A percentile compares a stretch with the other conserved stretches of the same genome.
phyloP scores from a whole-genome alignment of 352 stramenopile genomes.

The Globisporangium orthogonon region DNA sequence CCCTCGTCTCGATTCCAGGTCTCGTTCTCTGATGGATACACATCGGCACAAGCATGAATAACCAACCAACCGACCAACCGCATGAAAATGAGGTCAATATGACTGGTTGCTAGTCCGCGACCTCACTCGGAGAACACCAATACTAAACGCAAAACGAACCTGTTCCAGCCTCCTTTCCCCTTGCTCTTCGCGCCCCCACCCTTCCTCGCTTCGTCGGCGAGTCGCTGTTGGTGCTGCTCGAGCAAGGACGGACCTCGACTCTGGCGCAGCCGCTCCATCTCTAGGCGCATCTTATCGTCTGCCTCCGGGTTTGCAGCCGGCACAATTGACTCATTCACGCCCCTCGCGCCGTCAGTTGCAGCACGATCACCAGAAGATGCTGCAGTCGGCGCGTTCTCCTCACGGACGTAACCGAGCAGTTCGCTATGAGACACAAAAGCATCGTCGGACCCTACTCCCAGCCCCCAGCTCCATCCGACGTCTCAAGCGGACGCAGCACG shows the following conservation, averaged over 20 bases:
- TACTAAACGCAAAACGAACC: slow-evolving; percentile 20
- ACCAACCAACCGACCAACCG: background rate
- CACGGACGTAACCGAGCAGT: slow-evolving; percentile 71
- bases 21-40: slow-evolving; percentile 41
- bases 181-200: slow-evolving; percentile 10
- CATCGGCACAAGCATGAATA: background rate
- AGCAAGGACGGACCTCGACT: slow-evolving; percentile 62
- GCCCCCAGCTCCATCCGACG: too few species aligned
- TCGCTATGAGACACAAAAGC: slow-evolving; percentile 29
- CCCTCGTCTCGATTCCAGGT: slow-evolving; percentile 47
- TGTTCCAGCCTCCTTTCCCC: slow-evolving; percentile 41
- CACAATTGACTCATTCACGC: slow-evolving; percentile 64
- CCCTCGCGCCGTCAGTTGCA: slow-evolving; percentile 1
- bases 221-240: slow-evolving; percentile 69
- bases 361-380: slow-evolving; percentile 13
- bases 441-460: background rate
- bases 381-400: slow-evolving; percentile 49
- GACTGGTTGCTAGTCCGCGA: too few species aligned
- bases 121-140: background rate
- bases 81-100: background rate
- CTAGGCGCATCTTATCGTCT: slow-evolving; percentile 57
- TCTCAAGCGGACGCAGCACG: slow-evolving; percentile 1
- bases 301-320: slow-evolving; percentile 55
- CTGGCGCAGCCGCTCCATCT: slow-evolving; percentile 61
- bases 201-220: slow-evolving; percentile 39